These are phyloP conservation scores for Aspergillus sojae DNA, from an alignment of 2,329 filamentous ascomycete species.

Conservation along the genomic window DNA sequence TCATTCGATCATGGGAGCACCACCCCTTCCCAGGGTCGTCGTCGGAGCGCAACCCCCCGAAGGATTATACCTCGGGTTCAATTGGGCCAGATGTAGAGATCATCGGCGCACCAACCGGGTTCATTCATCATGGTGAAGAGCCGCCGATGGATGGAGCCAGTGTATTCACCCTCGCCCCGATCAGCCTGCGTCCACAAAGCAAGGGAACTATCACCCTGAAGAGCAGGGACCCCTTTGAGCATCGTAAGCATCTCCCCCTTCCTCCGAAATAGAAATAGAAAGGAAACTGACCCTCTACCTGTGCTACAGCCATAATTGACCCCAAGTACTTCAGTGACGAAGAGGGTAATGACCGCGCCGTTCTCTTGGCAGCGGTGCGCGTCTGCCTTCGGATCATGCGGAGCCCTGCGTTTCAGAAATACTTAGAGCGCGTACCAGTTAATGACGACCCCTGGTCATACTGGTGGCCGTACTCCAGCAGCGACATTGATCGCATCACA, in stretches of 20 bases:
- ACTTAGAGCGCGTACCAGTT: slow-evolving; percentile 15
- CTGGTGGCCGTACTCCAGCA: slow-evolving; percentile 27
- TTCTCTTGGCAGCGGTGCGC: slow-evolving; percentile 20
- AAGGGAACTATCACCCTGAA: slow-evolving; percentile 19
- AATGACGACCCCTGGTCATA: slow-evolving; percentile 21
- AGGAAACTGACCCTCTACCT: no score
- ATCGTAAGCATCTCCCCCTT: slow-evolving; percentile 10
- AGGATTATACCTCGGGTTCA: slow-evolving; percentile 13
- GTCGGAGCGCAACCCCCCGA: background rate
- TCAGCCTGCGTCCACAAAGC: slow-evolving; percentile 21
- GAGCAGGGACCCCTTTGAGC: slow-evolving; percentile 21
- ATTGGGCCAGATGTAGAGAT: slow-evolving; percentile 19
- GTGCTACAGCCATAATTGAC: slow-evolving; percentile 18
- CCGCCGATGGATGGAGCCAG: slow-evolving; percentile 9
- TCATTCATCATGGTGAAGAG: slow-evolving; percentile 24
- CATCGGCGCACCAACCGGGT: slow-evolving; percentile 18
- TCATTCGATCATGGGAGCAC: slow-evolving; percentile 19
- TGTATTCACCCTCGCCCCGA: slow-evolving; percentile 14
- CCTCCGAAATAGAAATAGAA: no score
- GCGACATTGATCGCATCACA: slow-evolving; percentile 21
- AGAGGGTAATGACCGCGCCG: slow-evolving; percentile 18
- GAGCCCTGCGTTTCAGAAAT: slow-evolving; percentile 16
- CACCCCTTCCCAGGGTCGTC: slow-evolving; percentile 11
- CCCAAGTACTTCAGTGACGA: slow-evolving; percentile 19
- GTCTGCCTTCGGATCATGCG: slow-evolving; percentile 20